Base-by-base conservation (phyloP, 2,329 filamentous ascomycete genomes). In the Penicillium verrucosum region DNA sequence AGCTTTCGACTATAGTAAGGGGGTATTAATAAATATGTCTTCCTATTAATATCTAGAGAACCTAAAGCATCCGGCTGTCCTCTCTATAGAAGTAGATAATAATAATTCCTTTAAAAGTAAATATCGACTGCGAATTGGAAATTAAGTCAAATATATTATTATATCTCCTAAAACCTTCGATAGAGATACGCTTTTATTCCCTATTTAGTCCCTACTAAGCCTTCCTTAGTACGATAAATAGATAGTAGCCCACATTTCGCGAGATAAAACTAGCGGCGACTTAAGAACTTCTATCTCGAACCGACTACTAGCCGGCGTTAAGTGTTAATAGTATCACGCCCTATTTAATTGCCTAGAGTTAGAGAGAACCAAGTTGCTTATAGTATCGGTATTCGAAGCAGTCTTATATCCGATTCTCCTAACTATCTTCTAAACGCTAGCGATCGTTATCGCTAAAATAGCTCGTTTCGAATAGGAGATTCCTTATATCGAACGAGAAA, bases 381-480 rank as follows among this genome's bases (percentile, higher is more conserved):
- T 63, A 23, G 60, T 60, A 60, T 60, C 52, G 61, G 25, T 57
- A 47, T 66, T 67, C 55, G 63, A 70, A 61, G 64, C 63, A 46
- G 29, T 64, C 56, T 62, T 38, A 54, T 56, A 65, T 57, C 58
- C 59, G 18, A 56, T 32, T 54, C 44, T 52, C 60, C 57, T 55
- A 61, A 51, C 42, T 37, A 58, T n/a, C 34, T 51, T 60, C 52
- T 14, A 40, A 54, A n/a, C 46, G 16, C 30, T 38, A 55, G 51
- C 58, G 29, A 65, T 41, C 63, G 25, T 30, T 18, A 65, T 75
- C 51, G 68, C 69, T 51, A 73, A 73, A 56, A 69, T 71, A 56
- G 70, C 70, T 32, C 65, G 69, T 46, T 73, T 73, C 38, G 62
- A 69, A 52, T 73, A 68, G 70, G 68, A 74, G 21, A 21, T 21